Evolutionary conservation across 2,329 filamentous ascomycete genomes (phyloP), one percentile per base, ranked within the genome.

Genomic region (Pseudogymnoascus sp.): DNA sequence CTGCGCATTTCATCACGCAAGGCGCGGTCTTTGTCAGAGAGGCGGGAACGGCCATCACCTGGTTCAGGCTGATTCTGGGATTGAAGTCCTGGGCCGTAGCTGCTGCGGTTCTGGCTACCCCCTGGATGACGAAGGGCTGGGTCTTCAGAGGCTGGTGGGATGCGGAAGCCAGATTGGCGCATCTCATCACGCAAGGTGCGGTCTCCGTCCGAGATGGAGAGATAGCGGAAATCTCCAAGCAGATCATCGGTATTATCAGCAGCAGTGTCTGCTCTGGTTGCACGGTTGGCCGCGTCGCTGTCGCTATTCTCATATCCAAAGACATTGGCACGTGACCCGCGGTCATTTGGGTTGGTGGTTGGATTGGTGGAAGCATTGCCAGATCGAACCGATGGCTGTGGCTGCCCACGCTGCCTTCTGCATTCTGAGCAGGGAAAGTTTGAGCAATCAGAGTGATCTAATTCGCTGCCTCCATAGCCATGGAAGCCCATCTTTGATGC

Each of bases 401-500:
- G 14, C 18, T 51, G 45, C 23, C 12, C 8, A 42, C 10, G 23
- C 42, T 47, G 42, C 7, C 14, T 10, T 14, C 5, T 51, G 51
- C 51, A 57, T 18, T 2, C 51, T 34, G 51, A 57, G 51, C 51
- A 34, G 5, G 51, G 51, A 34, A 8, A 57, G n/a, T 12, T 18
- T 4, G 18, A 7, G n/a, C 51, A 57, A 3, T 34, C 51, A 12
- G 29, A 57, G 51, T 57, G 51, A 34, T 57, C 51, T 4, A 57
- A n/a, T 7, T 57, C 51, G 18, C 51, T 57, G 51, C 51, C 51
- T 57, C 51, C 51, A 34, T 57, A 57, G 8, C 51, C 51, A 12
- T 57, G 51, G 51, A 57, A 57, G n/a, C 51, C 51, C 51, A 57
- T 57, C n/a, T 18, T 57, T 11, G 51, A 34, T 18, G n/a, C 51